Evolutionary conservation across 2,329 filamentous ascomycete species (phyloP).

Genomic region (Tolypocladium paradoxum): DNA sequence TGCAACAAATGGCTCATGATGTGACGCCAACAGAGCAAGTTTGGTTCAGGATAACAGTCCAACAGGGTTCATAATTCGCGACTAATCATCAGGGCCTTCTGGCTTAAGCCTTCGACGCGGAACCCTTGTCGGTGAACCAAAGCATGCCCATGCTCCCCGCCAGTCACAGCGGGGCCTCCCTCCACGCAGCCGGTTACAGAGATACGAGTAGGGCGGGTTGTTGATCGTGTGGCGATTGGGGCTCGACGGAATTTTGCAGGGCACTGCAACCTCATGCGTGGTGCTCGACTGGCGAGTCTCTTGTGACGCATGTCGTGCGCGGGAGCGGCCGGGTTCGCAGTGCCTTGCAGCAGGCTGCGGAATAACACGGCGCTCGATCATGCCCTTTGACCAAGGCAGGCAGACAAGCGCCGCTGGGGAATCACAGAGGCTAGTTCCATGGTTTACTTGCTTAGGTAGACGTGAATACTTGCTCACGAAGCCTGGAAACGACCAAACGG

Average conservation of each 20-base stretch:
- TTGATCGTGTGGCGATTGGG: not conserved
- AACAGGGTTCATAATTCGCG: not conserved
- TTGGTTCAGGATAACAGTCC: not conserved
- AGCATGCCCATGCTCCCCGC: not conserved
- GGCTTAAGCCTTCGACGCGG: not conserved
- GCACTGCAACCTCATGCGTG: not conserved
- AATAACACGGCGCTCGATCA: not conserved
- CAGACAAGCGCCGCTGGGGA: not conserved
- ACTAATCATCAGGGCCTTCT: not conserved
- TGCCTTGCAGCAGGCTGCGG: not conserved
- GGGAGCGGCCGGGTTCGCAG: no score
- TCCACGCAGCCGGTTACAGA: not conserved
- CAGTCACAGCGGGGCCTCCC: not conserved
- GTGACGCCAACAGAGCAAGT: not conserved
- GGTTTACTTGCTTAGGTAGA: not conserved
- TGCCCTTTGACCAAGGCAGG: not conserved
- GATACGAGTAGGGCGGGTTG: not conserved
- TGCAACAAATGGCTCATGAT: not conserved
- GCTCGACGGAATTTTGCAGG: not conserved
- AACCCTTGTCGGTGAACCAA: not conserved
- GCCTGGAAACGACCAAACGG: not conserved
- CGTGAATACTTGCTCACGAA: not conserved
- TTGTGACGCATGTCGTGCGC: not conserved
- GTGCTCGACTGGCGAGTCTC: not conserved
- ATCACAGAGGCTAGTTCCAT: not conserved